These are phyloP conservation scores for Tirmania nivea DNA, from an alignment of 495 filamentous ascomycete genomes.

Conservation along the genomic window DNA sequence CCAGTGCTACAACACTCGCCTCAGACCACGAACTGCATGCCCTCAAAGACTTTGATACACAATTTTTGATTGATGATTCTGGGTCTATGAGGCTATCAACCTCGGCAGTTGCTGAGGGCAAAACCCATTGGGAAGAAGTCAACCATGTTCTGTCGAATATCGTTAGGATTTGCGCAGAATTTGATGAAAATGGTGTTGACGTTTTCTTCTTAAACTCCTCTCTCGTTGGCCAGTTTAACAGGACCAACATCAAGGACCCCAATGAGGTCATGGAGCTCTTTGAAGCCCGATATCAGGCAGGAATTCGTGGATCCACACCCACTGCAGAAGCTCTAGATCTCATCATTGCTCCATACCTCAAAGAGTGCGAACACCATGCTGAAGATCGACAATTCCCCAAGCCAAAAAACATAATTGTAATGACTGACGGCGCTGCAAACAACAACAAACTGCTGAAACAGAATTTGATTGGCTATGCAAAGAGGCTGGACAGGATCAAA, in stretches of 20 bases:
- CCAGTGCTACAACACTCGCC: constrained; percentile 10
- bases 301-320: constrained; percentile 5
- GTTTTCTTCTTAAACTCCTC: constrained; percentile 71
- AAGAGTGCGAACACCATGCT: background rate
- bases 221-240: constrained; percentile 1
- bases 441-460: constrained; percentile 46
- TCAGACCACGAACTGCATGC: constrained; percentile 22
- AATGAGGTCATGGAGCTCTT: background rate
- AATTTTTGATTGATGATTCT: constrained; percentile 87
- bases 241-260: constrained; percentile 5
- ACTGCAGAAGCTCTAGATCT: constrained; percentile 10
- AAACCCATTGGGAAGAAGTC: constrained; percentile 54
- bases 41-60: constrained; percentile 62
- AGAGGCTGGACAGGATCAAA: constrained; percentile 44
- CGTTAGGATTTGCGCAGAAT: constrained; percentile 61
- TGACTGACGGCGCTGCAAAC: constrained; percentile 71
- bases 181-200: constrained; percentile 79
- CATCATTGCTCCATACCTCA: constrained; percentile 8
- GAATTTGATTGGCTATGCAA: constrained; percentile 43
- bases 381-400: constrained; percentile 25
- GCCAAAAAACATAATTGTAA: constrained; percentile 80
- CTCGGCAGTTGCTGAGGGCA: background rate
- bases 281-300: background rate
- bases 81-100: constrained; percentile 45
- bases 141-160: constrained; percentile 49